These are phyloP conservation scores for Trichoderma parareesei DNA, from an alignment of 495 filamentous ascomycete species.

Conservation along the genomic window DNA sequence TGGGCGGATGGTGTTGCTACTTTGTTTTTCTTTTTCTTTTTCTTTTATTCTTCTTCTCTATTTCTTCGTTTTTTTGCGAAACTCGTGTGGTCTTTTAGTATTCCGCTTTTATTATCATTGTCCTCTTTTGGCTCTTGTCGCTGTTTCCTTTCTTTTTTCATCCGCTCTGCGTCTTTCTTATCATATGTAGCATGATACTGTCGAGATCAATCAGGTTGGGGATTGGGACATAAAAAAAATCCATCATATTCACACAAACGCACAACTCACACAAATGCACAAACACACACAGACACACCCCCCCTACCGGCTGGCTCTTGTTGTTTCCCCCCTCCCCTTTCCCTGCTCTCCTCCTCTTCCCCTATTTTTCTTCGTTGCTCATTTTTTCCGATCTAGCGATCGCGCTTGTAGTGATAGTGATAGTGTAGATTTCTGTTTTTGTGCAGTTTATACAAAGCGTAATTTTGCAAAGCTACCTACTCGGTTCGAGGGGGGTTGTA, in stretches of 20 bases:
- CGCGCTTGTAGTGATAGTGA: constrained; percentile 11
- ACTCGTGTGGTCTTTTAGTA: too few relatives aligned
- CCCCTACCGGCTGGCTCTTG: neutral
- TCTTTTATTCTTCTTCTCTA: constrained; percentile 18
- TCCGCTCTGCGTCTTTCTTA: constrained; percentile 16
- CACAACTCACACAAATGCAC: too few relatives aligned
- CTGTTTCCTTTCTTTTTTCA: constrained; percentile 16
- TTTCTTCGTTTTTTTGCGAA: constrained; percentile 13
- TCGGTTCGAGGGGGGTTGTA: neutral
- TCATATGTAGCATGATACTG: constrained; percentile 22
- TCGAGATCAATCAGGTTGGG: constrained; percentile 21
- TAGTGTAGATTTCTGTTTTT: constrained; percentile 8
- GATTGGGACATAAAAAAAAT: constrained; percentile 28
- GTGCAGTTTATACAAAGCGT: constrained; percentile 12
- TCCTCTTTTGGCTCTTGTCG: constrained; percentile 15
- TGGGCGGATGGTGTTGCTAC: neutral
- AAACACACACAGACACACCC: too few relatives aligned
- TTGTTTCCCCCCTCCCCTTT: neutral
- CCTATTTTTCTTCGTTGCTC: neutral
- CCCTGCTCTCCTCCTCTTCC: neutral
- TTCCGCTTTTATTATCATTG: neutral
- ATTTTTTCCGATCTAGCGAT: neutral
- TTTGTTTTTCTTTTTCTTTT: constrained; percentile 15
- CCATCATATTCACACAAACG: constrained; percentile 14
- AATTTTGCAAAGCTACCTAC: neutral